These are phyloP conservation scores for Claviceps sp. DNA, from an alignment of 2,329 filamentous ascomycete species.

Conservation along the genomic window DNA sequence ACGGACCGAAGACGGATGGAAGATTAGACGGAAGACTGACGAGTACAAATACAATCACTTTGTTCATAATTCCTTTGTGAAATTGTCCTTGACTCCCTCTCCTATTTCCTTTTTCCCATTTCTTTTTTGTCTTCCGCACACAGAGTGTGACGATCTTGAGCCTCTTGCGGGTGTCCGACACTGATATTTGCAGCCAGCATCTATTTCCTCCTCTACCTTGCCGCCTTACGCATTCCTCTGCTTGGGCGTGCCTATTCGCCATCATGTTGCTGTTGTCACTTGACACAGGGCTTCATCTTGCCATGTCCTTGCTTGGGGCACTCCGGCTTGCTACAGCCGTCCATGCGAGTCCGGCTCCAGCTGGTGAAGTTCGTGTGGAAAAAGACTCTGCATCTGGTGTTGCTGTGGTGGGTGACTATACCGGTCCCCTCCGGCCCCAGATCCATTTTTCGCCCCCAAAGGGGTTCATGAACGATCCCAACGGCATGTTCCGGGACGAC, in stretches of 20 bases:
- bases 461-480: constrained; percentile 7
- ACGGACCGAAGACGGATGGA: not conserved
- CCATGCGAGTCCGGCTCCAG: not conserved
- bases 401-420: constrained; percentile 11
- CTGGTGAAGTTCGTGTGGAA: not conserved
- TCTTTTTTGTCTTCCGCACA: not conserved
- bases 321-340: constrained; percentile 1
- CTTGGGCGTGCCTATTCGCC: not conserved
- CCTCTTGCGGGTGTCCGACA: no score
- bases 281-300: not conserved
- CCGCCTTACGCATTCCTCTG: not conserved
- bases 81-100: no score
- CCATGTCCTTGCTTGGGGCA: not conserved
- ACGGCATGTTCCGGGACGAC: constrained; percentile 32
- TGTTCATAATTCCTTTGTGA: not conserved
- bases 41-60: not conserved
- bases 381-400: constrained; percentile 11
- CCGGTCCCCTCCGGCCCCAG: constrained; percentile 10
- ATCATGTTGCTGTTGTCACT: not conserved
- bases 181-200: no score
- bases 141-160: no score
- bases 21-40: not conserved
- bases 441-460: constrained; percentile 4
- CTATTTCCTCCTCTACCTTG: no score
- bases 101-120: not conserved